Evolutionary conservation across 164 flowering plant species (phyloP), one percentile per base, ranked within the genome.

Genomic region (Berberis vulgaris): DNA sequence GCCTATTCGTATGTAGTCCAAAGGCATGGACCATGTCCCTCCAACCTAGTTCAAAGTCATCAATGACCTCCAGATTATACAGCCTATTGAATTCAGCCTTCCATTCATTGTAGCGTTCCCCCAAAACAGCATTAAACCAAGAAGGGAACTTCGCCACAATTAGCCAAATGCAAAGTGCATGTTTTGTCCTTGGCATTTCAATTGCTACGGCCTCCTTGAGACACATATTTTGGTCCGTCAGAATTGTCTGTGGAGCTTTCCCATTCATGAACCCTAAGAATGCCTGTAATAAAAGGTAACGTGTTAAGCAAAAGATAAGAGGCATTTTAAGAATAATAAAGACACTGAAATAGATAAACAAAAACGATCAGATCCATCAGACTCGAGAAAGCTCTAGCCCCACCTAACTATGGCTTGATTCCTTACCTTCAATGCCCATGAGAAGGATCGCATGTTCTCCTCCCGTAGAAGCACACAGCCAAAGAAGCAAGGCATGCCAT

Each of bases 401-500:
- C 50, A 47, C 5, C 9, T 56, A 57, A 3, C 7, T 41, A 41
- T 46, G 12, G 47, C 52, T 40, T 4, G 42, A 5, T 47, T 3
- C 12, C 62, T 73, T 86, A 92, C 98, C 93, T 89, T 87, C 70
- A 92, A 67, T 45, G 96, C 96, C 98, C 96, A 92, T 45, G 86
- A 83, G 52, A 79, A 81, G 3, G 96, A 84, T 68, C 79, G 78
- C 66, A 78, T 61, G 68, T 72, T 86, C 71, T 89, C 93, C 70
- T 93, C 94, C 38, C 91, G 80, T 41, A 93, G 70, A 72, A 93
- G 86, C 62, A 76, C 96, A 67, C 96, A 89, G 41, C 97, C 89
- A 57, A 93, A 93, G 77, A 89, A 93, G 78, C 94, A 89, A 62
- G 96, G 96, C 95, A 86, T 86, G 13, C 98, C 97, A 73, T 93